Evolutionary conservation across 805 yeast species (phyloP).

Genomic region (Metschnikowia corniflorae): DNA sequence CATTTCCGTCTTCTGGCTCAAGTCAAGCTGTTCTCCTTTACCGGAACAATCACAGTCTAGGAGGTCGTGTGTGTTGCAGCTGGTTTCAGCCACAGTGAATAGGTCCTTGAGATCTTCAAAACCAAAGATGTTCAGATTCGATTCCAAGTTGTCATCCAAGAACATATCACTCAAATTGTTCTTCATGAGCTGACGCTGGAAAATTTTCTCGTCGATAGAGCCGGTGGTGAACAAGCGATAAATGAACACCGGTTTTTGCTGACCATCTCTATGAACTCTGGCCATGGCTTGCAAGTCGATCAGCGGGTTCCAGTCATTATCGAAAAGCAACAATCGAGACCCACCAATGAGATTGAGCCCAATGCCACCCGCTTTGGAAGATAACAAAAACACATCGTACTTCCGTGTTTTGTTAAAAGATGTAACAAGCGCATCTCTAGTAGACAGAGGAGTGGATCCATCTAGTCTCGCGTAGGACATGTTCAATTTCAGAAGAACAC

Average conservation of each 20-base stretch:
- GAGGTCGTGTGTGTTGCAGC: conserved; percentile 74
- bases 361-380: conserved; percentile 91
- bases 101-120: conserved; percentile 67
- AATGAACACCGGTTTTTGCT: conserved; percentile 68
- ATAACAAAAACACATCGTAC: conserved; percentile 60
- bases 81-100: conserved; percentile 54
- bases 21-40: conserved; percentile 33
- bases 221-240: conserved; percentile 87
- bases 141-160: conserved; percentile 36
- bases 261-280: conserved; percentile 92
- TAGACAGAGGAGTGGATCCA: conserved; percentile 72
- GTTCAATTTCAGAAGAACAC: conserved; percentile 45
- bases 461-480: conserved; percentile 65
- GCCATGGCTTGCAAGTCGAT: conserved; percentile 94
- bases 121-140: conserved; percentile 66
- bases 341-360: conserved; percentile 92
- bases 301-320: conserved; percentile 97
- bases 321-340: conserved; percentile 76
- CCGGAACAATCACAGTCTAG: conserved; percentile 64
- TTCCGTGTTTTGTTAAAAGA: conserved; percentile 54
- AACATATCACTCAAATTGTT: conserved; percentile 73
- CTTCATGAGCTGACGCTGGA: conserved; percentile 87
- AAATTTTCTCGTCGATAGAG: conserved; percentile 88
- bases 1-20: background rate
- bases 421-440: conserved; percentile 62